These are phyloP conservation scores for Apiotrichum veenhuisii DNA, from an alignment of 1,284 basidiomycete species.

Conservation along the genomic window DNA sequence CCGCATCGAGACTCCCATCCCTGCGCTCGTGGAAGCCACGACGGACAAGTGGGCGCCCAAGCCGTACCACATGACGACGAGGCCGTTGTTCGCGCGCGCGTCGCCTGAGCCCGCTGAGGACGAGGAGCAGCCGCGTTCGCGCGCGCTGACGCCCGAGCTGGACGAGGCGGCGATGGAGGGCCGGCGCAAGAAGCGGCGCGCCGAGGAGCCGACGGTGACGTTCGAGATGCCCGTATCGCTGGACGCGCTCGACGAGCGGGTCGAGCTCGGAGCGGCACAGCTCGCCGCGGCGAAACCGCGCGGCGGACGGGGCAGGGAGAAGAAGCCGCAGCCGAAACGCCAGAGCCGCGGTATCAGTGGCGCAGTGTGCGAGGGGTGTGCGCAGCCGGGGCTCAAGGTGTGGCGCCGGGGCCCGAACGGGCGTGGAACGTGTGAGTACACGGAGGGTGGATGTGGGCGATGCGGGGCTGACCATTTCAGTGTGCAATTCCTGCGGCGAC, in stretches of 20 bases:
- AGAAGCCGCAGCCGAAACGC: not conserved
- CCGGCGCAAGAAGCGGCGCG: constrained; percentile 12
- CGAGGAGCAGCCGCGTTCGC: not conserved
- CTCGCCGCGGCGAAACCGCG: not conserved
- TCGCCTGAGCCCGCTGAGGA: constrained; percentile 17
- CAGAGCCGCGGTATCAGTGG: constrained; percentile 19
- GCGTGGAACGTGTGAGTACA: constrained; percentile 36
- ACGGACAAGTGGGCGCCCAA: constrained; percentile 38
- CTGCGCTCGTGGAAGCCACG: constrained; percentile 28
- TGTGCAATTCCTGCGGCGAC: constrained; percentile 44
- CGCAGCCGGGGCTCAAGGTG: constrained; percentile 29
- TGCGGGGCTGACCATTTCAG: constrained; percentile 21
- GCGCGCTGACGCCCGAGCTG: constrained; percentile 18
- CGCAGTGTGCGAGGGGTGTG: constrained; percentile 42
- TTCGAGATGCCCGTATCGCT: constrained; percentile 46
- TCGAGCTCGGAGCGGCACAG: constrained; percentile 33
- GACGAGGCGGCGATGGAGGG: constrained; percentile 6
- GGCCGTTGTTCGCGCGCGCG: constrained; percentile 27
- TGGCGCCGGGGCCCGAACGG: constrained; percentile 44
- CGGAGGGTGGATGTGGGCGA: not conserved
- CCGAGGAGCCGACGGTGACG: constrained; percentile 32
- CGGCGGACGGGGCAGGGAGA: not conserved
- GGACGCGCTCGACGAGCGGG: constrained; percentile 40
- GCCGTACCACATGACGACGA: constrained; percentile 41
- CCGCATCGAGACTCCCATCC: constrained; percentile 20